A percentile compares a stretch with the other conserved stretches of the same genome.
Conservation (phyloP, 2,329 filamentous ascomycete species). For the Epichloe bromicola region DNA sequence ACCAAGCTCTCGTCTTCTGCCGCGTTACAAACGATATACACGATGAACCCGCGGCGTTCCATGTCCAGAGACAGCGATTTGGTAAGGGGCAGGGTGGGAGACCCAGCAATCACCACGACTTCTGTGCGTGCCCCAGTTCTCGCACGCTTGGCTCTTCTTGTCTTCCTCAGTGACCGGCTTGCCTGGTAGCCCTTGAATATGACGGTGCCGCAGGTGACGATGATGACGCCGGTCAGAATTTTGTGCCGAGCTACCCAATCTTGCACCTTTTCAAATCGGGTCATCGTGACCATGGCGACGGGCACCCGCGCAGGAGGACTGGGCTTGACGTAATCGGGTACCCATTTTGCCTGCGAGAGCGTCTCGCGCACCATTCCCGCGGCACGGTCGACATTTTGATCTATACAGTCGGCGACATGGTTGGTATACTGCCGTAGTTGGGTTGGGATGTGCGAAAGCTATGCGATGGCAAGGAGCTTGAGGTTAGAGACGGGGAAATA, state of each 20-base stretch:
- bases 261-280: constrained; percentile 40
- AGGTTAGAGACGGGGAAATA: neutral
- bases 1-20: constrained; percentile 73
- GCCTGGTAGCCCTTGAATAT: constrained; percentile 38
- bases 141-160: constrained; percentile 63
- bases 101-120: constrained; percentile 80
- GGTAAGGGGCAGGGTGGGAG: constrained; percentile 70
- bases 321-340: constrained; percentile 56
- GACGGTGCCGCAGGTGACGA: constrained; percentile 58
- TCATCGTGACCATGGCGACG: constrained; percentile 20
- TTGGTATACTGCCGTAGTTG: constrained; percentile 59
- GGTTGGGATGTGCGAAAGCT: constrained; percentile 42
- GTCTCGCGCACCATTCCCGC: constrained; percentile 58
- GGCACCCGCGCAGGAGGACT: constrained; percentile 30
- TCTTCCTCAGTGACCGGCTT: constrained; percentile 47
- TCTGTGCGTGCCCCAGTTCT: constrained; percentile 82
- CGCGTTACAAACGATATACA: constrained; percentile 80
- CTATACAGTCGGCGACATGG: constrained; percentile 66
- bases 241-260: constrained; percentile 64
- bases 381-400: constrained; percentile 66
- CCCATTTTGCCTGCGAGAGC: constrained; percentile 55
- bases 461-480: constrained; percentile 1
- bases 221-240: constrained; percentile 55
- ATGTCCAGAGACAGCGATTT: constrained; percentile 74
- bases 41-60: constrained; percentile 82